Base-by-base conservation (phyloP, 441 rosid genomes). In the Mallotus repandus region DNA sequence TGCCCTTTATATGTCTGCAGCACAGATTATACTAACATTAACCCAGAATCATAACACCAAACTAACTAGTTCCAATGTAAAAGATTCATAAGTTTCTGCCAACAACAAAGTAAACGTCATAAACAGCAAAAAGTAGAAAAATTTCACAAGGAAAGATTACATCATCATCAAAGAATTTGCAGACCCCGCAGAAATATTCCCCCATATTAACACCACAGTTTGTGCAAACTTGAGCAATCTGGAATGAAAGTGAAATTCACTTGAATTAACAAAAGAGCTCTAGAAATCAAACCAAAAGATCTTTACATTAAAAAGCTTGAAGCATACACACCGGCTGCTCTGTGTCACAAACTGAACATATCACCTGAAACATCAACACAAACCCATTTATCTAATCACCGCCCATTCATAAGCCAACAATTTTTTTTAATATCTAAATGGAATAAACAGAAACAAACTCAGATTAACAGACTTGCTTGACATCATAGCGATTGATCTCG, bases 181-280 rank as follows among this genome's bases (percentile, higher is more conserved):
- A 95, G 63, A 88, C 81, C 16, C 78, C 76, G 79, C 98, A 96
- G 74, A 91, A 93, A 78, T 93, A 93, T 73, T 90, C 98, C 79
- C 98, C 99, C 99, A 93, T 91, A 79, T 83, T 89, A 79, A 95
- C 89, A 15, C 99, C 99, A 61, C 98, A 95, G 80, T 95, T 95
- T 11, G 96, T 80, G 77, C 99, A 95, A 76, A 89, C 88, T 84
- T 81, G 89, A 74, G 83, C 86, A 81, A 79, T 89, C 99, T 92
- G 84, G 54, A 76, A 77, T 15, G 63, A 7, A 68, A 48, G 22
- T 15, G 50, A 73, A 81, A 70, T 46, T 69, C 35, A 76, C 43
- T 67, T 0, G 58, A 65, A 32, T 61, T 69, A 18, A 13, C 45
- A 46, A 69, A 67, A 38, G 71, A 53, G 64, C 63, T 29, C 1